Evolutionary conservation across 1,284 basidiomycete species (phyloP), one percentile per base, ranked within the genome.

Genomic region (Trichosporon coremiiforme): DNA sequence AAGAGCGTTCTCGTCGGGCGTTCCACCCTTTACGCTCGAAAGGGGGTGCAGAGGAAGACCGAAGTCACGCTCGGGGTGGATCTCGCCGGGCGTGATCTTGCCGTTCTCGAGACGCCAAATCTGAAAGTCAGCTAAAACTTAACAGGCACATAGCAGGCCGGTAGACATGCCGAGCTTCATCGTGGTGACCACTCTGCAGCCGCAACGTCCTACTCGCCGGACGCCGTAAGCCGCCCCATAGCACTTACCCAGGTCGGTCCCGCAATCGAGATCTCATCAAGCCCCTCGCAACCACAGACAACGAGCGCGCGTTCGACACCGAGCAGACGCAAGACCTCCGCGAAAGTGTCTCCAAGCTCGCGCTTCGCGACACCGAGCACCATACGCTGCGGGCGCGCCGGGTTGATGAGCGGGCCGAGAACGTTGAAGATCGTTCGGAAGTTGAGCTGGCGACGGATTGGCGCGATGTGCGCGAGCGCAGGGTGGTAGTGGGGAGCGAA

Each of bases 391-490:
- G 96, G 96, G 20, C 86, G 85, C 0, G 93, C 91, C 0, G 96
- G 97, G 84, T 98, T 98, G 84, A 98, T 91, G 55, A 98, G 87
- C 0, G 96, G 96, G 0, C 97, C 96, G 53, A 98, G 87, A 70
- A 97, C 86, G 85, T 99, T 99, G 88, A 98, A 98, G 85, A 99
- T 90, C 2, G 96, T 98, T 31, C 95, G 92, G 86, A 98, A 98
- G 70, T 95, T 94, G 66, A 99, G 89, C 0, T 89, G 85, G 76
- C 91, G 90, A 67, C 96, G 90, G 78, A 92, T 89, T 0, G 95
- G 94, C 0, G 91, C 93, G 75, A 99, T 87, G 73, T 89, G 87
- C 0, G 91, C 92, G 53, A 98, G 87, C 0, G 92, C 84, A 0
- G 95, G 95, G 83, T 99, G 95, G 84, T 94, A 98, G 78, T 95